These are phyloP conservation scores for Camellia sinensis DNA, from an alignment of 148 eudicot species.

Conservation along the genomic window DNA sequence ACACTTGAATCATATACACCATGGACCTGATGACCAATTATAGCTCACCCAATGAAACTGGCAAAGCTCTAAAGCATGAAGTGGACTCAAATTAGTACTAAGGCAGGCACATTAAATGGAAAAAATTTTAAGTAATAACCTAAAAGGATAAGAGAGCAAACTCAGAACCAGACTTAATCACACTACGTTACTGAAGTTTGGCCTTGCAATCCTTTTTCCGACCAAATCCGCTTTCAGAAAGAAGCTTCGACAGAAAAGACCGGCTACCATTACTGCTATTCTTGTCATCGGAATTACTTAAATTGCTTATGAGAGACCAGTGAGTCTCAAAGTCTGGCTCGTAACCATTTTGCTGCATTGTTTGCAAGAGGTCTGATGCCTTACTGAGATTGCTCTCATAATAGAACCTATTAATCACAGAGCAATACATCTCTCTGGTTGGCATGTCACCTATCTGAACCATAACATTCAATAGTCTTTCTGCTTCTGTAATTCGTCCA, in stretches of 20 bases:
- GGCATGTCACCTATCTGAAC: conserved; percentile 51
- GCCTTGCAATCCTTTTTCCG: conserved; percentile 24
- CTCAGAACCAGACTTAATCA: not conserved
- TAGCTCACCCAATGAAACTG: not conserved
- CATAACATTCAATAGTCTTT: conserved; percentile 48
- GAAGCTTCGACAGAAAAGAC: conserved; percentile 66
- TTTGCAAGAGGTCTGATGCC: conserved; percentile 54
- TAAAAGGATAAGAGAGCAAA: not conserved
- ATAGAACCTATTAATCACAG: conserved; percentile 44
- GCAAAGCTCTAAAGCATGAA: not conserved
- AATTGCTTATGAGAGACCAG: conserved; percentile 76
- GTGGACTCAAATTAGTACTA: not conserved
- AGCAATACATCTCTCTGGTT: conserved; percentile 46
- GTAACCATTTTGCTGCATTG: conserved; percentile 71
- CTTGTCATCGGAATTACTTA: conserved; percentile 37
- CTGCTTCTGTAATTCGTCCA: conserved; percentile 51
- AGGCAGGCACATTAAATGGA: not conserved
- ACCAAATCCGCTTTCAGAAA: conserved; percentile 57
- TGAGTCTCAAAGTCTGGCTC: conserved; percentile 77
- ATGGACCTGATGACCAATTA: not conserved
- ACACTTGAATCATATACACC: conserved; percentile 6
- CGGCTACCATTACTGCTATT: conserved; percentile 23
- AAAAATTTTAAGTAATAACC: not conserved
- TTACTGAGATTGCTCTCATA: conserved; percentile 49
- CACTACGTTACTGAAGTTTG: conserved; percentile 8